Evolutionary conservation across 129 eudicot species (phyloP), one percentile per base, ranked within the genome.

Genomic region (Smallanthus sonchifolius): DNA sequence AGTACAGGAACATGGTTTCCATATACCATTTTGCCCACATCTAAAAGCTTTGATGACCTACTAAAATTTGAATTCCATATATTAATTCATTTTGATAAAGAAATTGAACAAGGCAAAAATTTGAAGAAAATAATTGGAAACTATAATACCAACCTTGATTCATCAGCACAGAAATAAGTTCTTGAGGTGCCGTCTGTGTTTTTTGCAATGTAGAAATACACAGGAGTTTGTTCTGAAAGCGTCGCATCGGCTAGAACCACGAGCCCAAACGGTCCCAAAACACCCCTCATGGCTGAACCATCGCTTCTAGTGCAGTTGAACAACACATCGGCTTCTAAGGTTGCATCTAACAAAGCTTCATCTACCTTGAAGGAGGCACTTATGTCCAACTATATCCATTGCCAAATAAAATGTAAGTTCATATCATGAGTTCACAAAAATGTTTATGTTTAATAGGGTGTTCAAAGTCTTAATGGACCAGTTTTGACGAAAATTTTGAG

Each of bases 1-100:
- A 87, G 85, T 20, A 92, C 95, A 16, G 96, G 95, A 55, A 90
- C 92, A 7, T 10, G 81, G 79, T 92, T 87, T 47, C 98, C 98
- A 72, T 84, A 79, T 3, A 92, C 81, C 77, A 38, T 52, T 70
- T 86, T 87, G 16, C 79, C 83, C 20, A 90, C 96, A 17, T 83
- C 87, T 54, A 75, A 19, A 80, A 87, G 92, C 78, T 69, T 44
- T 17, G 96, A 87, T 65, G 98, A 92, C 64, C 98, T 92, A 81
- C 80, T 78, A 16, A 19, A 32, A 48, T 48, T 61, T 37, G 28
- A 49, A 9, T 66, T 52, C 14, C 30, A 47, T 13, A 6, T 10
- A 16, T 38, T 10, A 32, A 4, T 17, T 52, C 19, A 1, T 28
- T 64, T n/a, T 14, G 19, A n/a, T 20, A 16, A 51, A 19, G 10